These are phyloP conservation scores for Martiniozyma asiatica DNA, from an alignment of 1,139 yeast species.

Conservation along the genomic window DNA sequence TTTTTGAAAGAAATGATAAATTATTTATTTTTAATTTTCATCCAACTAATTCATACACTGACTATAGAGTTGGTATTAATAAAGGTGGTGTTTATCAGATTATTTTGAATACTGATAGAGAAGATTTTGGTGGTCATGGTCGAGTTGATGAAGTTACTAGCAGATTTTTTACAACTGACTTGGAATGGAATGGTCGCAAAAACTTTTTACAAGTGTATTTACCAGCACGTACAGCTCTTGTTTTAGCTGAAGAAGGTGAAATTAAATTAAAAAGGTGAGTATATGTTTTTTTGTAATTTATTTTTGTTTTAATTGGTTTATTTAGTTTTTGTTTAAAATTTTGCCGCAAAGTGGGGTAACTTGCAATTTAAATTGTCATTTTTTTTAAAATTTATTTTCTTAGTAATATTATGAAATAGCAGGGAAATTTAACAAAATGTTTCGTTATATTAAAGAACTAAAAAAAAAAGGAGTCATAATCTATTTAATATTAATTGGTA, in stretches of 20 bases:
- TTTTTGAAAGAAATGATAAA: slow-evolving; percentile 77
- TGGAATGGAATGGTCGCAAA: slow-evolving; percentile 68
- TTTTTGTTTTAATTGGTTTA: too few relatives aligned
- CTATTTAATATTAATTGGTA: too few relatives aligned
- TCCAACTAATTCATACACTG: slow-evolving; percentile 70
- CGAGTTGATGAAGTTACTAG: slow-evolving; percentile 50
- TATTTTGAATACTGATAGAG: slow-evolving; percentile 63
- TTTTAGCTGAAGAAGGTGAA: slow-evolving; percentile 36
- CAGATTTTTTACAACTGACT: slow-evolving; percentile 55
- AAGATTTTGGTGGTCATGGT: slow-evolving; percentile 69
- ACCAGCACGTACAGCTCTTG: slow-evolving; percentile 73
- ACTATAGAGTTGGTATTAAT: slow-evolving; percentile 83
- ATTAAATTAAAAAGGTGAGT: too few relatives aligned
- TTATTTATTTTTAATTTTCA: slow-evolving; percentile 84
- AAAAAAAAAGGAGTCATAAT: too few relatives aligned
- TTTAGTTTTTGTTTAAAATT: too few relatives aligned
- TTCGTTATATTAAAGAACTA: too few relatives aligned
- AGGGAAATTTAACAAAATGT: too few relatives aligned
- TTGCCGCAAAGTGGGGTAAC: too few relatives aligned
- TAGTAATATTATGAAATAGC: too few relatives aligned
- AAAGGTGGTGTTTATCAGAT: slow-evolving; percentile 64
- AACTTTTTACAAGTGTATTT: slow-evolving; percentile 74
- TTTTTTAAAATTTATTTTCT: too few relatives aligned
- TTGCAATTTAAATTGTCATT: too few relatives aligned
- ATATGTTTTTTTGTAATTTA: too few relatives aligned